Base-by-base conservation (phyloP, 768 basidiomycete species). In the Phanerodontia chrysosporium region DNA sequence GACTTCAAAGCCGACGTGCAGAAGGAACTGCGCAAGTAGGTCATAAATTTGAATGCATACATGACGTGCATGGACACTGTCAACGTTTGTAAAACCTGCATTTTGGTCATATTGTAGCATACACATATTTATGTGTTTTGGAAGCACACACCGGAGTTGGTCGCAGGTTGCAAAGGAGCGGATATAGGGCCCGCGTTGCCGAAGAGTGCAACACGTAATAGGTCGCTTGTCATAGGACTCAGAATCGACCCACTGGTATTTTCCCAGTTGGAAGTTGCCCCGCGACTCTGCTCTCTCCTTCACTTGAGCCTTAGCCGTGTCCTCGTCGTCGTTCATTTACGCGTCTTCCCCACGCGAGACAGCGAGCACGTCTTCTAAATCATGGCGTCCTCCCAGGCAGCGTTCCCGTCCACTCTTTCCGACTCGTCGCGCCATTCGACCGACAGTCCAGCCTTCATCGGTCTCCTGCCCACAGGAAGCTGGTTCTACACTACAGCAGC, bases 401-500 rank as follows among this genome's bases (percentile, higher is more conserved):
- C 81, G 59, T 78, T 83, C 64, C 65, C 83, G 54, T 62, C 65
- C 28, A 52, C 59, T 7, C 48, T 84, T 56, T 61, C 65, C 36
- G 51, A 35, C 35, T 48, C 63, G 22, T 57, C 73, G 7, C 14
- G 12, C 30, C 7, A 32, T 3, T 49, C 48, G n/a, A 22, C 25
- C 24, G 10, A 64, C 82, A 56, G 60, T 58, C 49, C 60, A 57
- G 14, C 55, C 82, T 57, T 61, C 63, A 46, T 54, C 57, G 16
- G 46, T 72, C 25, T 69, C 70, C 25, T 72, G 69, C 44, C 62
- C 62, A 7, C 70, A 49, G 13, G 70, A 69, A 35, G 29, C 49
- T 89, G 89, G 86, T 68, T 87, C 36, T 88, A 80, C 71, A 91
- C 90, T 2, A 83, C 86, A n/a, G 61, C 75, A 35, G 86, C 84